Evolutionary conservation across 768 basidiomycete genomes (phyloP), one percentile per base, ranked within the genome.

Genomic region (Trametes elegans): DNA sequence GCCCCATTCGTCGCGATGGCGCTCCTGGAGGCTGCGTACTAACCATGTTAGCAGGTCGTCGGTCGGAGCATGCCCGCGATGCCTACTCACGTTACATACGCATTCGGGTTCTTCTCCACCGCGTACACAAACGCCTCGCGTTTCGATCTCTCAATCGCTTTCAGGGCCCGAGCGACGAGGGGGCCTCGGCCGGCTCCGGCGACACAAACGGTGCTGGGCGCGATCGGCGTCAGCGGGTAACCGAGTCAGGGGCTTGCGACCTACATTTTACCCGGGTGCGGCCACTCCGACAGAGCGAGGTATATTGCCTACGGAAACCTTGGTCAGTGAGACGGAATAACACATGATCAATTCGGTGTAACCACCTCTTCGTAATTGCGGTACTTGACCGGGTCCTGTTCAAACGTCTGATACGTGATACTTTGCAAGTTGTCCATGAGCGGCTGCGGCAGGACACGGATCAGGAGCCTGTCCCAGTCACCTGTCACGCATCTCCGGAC

Each of bases 331-430:
- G n/a, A 53, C 5, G 9, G 5, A 32, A 19, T 3, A 27, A 14
- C 18, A 41, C 7, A 16, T 18, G 44, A 38, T 8, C 13, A 6
- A 2, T 3, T 36, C 7, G 14, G 23, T 24, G 27, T 1, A 8
- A 71, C 27, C 43, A 87, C 91, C 79, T 96, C 90, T 74, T 99
- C 97, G 68, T 99, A 99, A 64, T 92, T 87, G 52, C 79, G 71
- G 68, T 99, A 99, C 71, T 99, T 99, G 57, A 98, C 86, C 3
- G 97, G 96, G 74, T 98, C 97, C 68, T 93, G 84, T 66, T 99
- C 97, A 65, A 99, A 99, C 2, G 92, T 93, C 67, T 98, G 93
- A 70, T 99, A 99, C 10, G 94, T 98, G 60, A 88, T 82, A 63
- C 93, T 95, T 66, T 91, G 92, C 51, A 99, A 73, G 71, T 99